A percentile compares a stretch with the other conserved stretches of the same genome.
phyloP scores from a whole-genome alignment of 169 alveolate genomes.

The Blepharisma undulans region DNA sequence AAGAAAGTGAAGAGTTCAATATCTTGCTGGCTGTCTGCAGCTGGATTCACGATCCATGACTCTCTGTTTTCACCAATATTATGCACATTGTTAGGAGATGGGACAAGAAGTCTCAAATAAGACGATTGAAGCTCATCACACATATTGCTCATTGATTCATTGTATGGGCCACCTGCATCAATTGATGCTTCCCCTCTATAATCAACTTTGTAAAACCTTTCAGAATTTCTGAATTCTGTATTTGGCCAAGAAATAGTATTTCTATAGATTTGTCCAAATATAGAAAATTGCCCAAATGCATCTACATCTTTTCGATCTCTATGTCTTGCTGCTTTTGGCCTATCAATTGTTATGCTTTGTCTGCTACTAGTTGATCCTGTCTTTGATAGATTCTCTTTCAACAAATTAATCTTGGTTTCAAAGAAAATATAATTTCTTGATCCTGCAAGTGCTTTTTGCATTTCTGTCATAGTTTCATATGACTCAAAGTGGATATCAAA shows the following conservation, averaged over 20 bases:
- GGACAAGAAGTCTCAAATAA: conserved; percentile 77
- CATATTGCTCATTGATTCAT: conserved; percentile 81
- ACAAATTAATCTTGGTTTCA: neutral
- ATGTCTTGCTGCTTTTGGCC: conserved; percentile 20
- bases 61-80: conserved; percentile 77
- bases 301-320: neutral
- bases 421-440: conserved; percentile 6
- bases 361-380: neutral
- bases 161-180: conserved; percentile 93
- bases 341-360: conserved; percentile 6
- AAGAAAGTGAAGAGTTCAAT: conserved; percentile 31
- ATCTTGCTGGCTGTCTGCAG: conserved; percentile 59
- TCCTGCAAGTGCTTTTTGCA: conserved; percentile 7
- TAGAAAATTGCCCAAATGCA: neutral
- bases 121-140: conserved; percentile 80
- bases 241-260: neutral
- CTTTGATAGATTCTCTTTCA: neutral
- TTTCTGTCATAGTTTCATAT: neutral
- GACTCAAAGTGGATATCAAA: conserved; percentile 6
- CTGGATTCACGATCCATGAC: conserved; percentile 70
- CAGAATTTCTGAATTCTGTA: conserved; percentile 20
- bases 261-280: conserved; percentile 14
- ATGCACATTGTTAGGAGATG: conserved; percentile 79
- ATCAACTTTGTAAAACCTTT: conserved; percentile 52
- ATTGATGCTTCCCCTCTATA: conserved; percentile 89